A percentile compares a stretch with the other conserved stretches of the same genome.
Conservation (phyloP, 1,284 basidiomycete genomes). For the Ustilago curta region DNA sequence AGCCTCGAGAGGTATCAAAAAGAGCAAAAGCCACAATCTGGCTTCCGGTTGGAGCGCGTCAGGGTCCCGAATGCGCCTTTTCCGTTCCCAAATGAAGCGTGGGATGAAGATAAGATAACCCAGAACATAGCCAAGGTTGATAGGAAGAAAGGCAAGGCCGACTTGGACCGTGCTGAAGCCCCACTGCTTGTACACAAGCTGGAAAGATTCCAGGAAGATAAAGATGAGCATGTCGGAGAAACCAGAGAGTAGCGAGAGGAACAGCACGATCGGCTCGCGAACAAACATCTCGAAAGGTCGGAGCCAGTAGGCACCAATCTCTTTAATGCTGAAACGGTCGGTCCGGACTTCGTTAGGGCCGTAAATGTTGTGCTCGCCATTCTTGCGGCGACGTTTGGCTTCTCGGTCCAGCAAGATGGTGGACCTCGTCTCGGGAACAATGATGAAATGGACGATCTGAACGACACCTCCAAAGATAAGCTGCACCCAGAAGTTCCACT, state of each 20-base stretch:
- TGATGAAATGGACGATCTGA: conserved; percentile 69
- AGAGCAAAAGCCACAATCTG: conserved; percentile 70
- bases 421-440: conserved; percentile 71
- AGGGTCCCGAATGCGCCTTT: conserved; percentile 57
- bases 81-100: conserved; percentile 63
- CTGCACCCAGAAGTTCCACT: conserved; percentile 71
- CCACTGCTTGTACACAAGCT: conserved; percentile 71
- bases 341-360: conserved; percentile 70
- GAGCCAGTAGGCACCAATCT: conserved; percentile 68
- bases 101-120: conserved; percentile 69
- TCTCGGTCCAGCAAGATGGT: conserved; percentile 70
- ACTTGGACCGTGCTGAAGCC: conserved; percentile 67
- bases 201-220: conserved; percentile 71
- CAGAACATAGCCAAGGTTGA: conserved; percentile 71
- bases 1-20: conserved; percentile 68
- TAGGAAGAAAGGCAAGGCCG: conserved; percentile 69
- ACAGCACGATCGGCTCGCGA: conserved; percentile 71
- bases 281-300: conserved; percentile 70
- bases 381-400: conserved; percentile 69
- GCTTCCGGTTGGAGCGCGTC: conserved; percentile 67
- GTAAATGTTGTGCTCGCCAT: conserved; percentile 69
- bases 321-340: conserved; percentile 68
- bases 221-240: conserved; percentile 71
- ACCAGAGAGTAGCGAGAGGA: conserved; percentile 70
- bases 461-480: conserved; percentile 70